These are phyloP conservation scores for Boletus subcaerulescens DNA, from an alignment of 768 basidiomycete genomes.

Conservation along the genomic window DNA sequence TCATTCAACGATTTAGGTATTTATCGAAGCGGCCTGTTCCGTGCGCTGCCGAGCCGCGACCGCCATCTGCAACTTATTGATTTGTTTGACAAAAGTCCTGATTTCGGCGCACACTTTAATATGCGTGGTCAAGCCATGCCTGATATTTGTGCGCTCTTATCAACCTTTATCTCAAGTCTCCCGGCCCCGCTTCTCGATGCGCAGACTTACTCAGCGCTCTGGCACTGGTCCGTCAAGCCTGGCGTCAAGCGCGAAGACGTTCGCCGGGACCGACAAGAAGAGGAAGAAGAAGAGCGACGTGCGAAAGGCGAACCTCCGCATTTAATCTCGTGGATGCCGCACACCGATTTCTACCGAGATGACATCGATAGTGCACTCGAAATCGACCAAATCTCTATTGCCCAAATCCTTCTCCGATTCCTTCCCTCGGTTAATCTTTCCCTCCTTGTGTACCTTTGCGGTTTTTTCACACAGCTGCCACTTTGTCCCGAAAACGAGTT, in stretches of 20 bases:
- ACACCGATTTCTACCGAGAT: conserved; percentile 15
- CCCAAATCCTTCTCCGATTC: conserved; percentile 50
- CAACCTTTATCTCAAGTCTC: conserved; percentile 46
- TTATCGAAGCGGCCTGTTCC: conserved; percentile 42
- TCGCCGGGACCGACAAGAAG: conserved; percentile 26
- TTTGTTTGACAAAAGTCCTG: conserved; percentile 34
- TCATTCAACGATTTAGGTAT: conserved; percentile 32
- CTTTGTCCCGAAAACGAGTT: conserved; percentile 49
- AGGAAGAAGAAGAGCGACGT: conserved; percentile 33
- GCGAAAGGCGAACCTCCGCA: conserved; percentile 26
- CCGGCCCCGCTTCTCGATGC: conserved; percentile 45
- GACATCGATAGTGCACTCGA: conserved; percentile 27
- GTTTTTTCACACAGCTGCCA: conserved; percentile 51
- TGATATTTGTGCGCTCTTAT: conserved; percentile 45
- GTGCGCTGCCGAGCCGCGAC: conserved; percentile 39
- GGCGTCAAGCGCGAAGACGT: conserved; percentile 36
- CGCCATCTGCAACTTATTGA: conserved; percentile 39
- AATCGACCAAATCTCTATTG: conserved; percentile 35
- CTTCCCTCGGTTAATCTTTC: conserved; percentile 41
- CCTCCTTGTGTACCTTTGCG: conserved; percentile 43
- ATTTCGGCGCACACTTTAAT: conserved; percentile 21
- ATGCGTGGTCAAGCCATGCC: conserved; percentile 39
- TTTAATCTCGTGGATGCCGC: conserved; percentile 5
- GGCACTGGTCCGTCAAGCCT: conserved; percentile 44
- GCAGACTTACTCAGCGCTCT: conserved; percentile 40